A percentile compares a stretch with the other conserved stretches of the same genome.
Conservation (phyloP, 2,329 filamentous ascomycete genomes). For the Torrubiella hemipterigena region DNA sequence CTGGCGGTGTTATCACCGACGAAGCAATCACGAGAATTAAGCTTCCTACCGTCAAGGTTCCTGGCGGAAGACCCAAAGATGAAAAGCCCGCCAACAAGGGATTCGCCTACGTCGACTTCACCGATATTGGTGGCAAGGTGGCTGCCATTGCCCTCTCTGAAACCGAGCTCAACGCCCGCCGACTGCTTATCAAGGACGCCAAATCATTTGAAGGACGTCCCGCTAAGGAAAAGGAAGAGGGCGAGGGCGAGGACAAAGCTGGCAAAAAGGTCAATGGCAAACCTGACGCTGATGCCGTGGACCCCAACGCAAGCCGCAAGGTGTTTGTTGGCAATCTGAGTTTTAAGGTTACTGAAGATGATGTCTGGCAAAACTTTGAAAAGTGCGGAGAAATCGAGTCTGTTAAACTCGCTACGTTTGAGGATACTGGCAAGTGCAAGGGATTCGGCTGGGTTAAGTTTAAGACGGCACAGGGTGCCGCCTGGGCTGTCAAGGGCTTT, state of each 20-base stretch:
- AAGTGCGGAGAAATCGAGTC: slow-evolving; percentile 76
- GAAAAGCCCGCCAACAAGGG: slow-evolving; percentile 59
- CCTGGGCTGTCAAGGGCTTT: slow-evolving; percentile 62
- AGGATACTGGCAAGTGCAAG: slow-evolving; percentile 96
- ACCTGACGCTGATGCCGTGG: slow-evolving; percentile 17
- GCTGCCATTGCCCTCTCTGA: slow-evolving; percentile 83
- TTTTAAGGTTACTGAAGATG: slow-evolving; percentile 72
- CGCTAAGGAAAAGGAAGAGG: slow-evolving; percentile 41
- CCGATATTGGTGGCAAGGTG: slow-evolving; percentile 54
- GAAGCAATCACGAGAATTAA: slow-evolving; percentile 75
- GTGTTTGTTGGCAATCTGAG: slow-evolving; percentile 87
- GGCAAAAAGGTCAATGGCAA: slow-evolving; percentile 18
- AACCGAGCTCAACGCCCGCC: slow-evolving; percentile 61
- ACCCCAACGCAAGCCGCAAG: slow-evolving; percentile 58
- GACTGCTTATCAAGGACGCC: slow-evolving; percentile 85
- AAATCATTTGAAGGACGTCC: slow-evolving; percentile 87
- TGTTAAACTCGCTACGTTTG: slow-evolving; percentile 85
- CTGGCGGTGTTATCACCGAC: slow-evolving; percentile 51
- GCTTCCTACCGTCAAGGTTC: slow-evolving; percentile 53
- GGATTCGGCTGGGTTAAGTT: slow-evolving; percentile 95
- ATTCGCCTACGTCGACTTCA: slow-evolving; percentile 93
- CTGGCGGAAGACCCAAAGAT: slow-evolving; percentile 17
- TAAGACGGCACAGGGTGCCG: slow-evolving; percentile 62
- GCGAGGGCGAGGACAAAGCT: slow-evolving; percentile 12
- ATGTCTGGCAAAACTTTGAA: slow-evolving; percentile 67